phyloP scores from a whole-genome alignment of 306 rosid genomes.

The Acmispon strigosus region DNA sequence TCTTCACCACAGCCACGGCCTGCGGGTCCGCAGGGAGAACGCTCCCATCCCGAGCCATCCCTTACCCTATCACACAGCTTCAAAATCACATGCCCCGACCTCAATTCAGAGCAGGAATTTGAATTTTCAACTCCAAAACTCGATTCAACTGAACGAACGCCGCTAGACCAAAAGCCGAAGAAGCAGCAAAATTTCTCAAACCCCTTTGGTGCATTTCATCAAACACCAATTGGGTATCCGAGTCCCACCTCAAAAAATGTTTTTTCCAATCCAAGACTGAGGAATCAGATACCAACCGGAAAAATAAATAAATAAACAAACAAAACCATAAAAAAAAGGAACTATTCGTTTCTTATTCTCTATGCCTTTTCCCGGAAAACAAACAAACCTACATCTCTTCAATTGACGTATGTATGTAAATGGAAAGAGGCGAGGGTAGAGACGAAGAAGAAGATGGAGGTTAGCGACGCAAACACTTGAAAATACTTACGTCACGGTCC shows the following conservation, averaged over 20 bases:
- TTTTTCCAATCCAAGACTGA: not conserved
- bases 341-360: not conserved
- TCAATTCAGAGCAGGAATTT: not conserved
- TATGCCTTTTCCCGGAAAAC: not conserved
- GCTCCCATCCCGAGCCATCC: conserved; percentile 71
- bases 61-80: conserved; percentile 28
- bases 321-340: not conserved
- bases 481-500: not conserved
- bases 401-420: not conserved
- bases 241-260: not conserved
- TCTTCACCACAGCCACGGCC: conserved; percentile 43
- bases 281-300: conserved; percentile 19
- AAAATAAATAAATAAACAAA: not conserved
- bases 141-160: not conserved
- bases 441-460: not conserved
- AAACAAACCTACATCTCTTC: not conserved
- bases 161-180: not conserved
- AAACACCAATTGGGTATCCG: conserved; percentile 13
- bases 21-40: conserved; percentile 74
- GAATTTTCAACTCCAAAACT: not conserved
- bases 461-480: not conserved
- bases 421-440: not conserved
- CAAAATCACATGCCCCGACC: conserved; percentile 25
- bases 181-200: not conserved
- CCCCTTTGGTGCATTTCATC: conserved; percentile 14